Conservation (phyloP, 2,329 filamentous ascomycete species). For the Colletotrichum viniferum region DNA sequence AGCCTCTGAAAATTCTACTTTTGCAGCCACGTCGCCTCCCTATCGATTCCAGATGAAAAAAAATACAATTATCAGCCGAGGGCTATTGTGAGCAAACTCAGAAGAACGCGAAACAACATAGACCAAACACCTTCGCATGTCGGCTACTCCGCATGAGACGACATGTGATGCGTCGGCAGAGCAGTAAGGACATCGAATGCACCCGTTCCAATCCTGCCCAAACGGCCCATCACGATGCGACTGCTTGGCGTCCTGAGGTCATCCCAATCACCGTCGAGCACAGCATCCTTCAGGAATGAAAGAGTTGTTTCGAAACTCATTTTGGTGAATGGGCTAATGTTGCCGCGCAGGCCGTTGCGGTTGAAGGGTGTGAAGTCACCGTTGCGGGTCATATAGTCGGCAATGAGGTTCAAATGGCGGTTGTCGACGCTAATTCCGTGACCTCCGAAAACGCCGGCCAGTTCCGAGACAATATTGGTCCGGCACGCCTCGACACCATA, state of each 20-base stretch:
- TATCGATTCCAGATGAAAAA: conserved; percentile 12
- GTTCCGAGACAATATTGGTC: conserved; percentile 83
- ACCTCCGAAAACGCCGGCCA: conserved; percentile 82
- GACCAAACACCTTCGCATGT: neutral
- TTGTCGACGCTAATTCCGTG: conserved; percentile 94
- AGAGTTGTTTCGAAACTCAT: conserved; percentile 99
- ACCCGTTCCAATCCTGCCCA: conserved; percentile 86
- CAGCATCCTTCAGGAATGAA: conserved; percentile 89
- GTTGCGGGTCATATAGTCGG: conserved; percentile 95
- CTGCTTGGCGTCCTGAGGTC: conserved; percentile 84
- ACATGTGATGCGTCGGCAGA: conserved; percentile 55
- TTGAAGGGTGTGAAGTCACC: conserved; percentile 92
- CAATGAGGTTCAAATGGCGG: conserved; percentile 92
- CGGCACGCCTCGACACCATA: conserved; percentile 96
- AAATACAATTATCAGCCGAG: conserved; percentile 11
- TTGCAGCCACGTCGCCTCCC: conserved; percentile 4
- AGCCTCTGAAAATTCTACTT: neutral
- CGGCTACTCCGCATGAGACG: conserved; percentile 9
- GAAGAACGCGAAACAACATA: neutral
- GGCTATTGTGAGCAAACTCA: neutral
- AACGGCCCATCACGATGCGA: conserved; percentile 83
- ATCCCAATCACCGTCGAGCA: conserved; percentile 89
- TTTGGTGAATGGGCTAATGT: conserved; percentile 92
- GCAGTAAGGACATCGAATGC: conserved; percentile 84
- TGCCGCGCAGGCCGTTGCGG: conserved; percentile 83